Base-by-base conservation (phyloP, 1,284 basidiomycete species). In the Garcileccinum viscosum region DNA sequence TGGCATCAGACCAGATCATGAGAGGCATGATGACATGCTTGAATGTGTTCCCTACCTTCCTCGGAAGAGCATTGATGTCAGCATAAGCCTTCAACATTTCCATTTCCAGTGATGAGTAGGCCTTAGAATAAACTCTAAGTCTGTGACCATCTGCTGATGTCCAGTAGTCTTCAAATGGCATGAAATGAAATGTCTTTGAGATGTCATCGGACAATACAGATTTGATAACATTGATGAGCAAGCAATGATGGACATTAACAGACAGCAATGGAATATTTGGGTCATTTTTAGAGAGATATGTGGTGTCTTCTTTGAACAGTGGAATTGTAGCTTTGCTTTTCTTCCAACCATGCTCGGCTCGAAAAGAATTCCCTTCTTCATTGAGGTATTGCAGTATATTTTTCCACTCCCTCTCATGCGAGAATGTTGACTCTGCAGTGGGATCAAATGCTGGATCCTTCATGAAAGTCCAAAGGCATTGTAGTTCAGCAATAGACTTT, bases 1-100 rank as follows among this genome's bases (percentile, higher is more conserved):
- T 80, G 0, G 72, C 47, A 66, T 82, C 79, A 0, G 80, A 83
- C 74, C 77, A 80, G 1, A 81, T 60, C 76, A 81, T 79, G 1
- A 80, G 40, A 0, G 72, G 70, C 1, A 67, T 68, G 14, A 81
- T 65, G 0, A 76, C 72, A 2, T 68, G 69, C 38, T 80, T 72
- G 64, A 71, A 19, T 9, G 44, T 8, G 11, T 60, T 33, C 2
- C n/a, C 64, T 22, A 24, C n/a, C 6, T 58, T 9, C 32, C 56
- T 33, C 9, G 56, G 32, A 5, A 58, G 15, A 4, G 56, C n/a
- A n/a, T 58, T 58, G 1, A 58, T 15, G 3, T 58, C 56, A 30
- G 19, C 22, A 4, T 58, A 9, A 4, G 32, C 30, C 2, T 17
- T 2, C 7, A 19, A 32, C 32, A 58, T 58, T 11, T n/a, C n/a